Percentiles rank a stretch among this genome's conserved stretches.
Evolutionary conservation across 1,284 basidiomycete species (phyloP).

Genomic region (Trametes polyzona): DNA sequence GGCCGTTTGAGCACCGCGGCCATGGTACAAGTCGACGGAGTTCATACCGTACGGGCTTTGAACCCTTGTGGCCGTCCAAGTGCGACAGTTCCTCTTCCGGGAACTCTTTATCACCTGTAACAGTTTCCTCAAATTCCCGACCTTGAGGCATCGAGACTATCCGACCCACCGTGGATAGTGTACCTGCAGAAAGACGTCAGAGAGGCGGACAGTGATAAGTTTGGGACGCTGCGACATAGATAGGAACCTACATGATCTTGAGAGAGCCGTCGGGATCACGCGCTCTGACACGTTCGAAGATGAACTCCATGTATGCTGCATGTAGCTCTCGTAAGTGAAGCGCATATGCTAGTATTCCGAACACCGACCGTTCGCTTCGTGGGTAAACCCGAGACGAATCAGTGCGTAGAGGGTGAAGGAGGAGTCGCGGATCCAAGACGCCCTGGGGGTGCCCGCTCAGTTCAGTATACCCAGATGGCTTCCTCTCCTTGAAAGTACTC

Average conservation of each 20-base stretch:
- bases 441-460: conserved; percentile 42
- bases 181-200: conserved; percentile 46
- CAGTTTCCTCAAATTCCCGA: background rate
- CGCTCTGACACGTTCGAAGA: conserved; percentile 78
- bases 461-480: background rate
- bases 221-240: background rate
- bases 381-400: conserved; percentile 87
- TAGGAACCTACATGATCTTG: conserved; percentile 77
- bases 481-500: conserved; percentile 5
- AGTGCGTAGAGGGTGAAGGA: conserved; percentile 92
- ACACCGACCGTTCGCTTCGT: conserved; percentile 77
- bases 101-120: conserved; percentile 77
- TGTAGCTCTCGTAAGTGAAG: conserved; percentile 23
- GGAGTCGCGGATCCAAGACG: conserved; percentile 89
- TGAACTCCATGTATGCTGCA: conserved; percentile 87
- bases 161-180: conserved; percentile 83
- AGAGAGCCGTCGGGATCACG: conserved; percentile 88
- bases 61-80: conserved; percentile 85
- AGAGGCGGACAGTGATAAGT: background rate
- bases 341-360: background rate
- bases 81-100: conserved; percentile 85
- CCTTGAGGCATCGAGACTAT: conserved; percentile 13
- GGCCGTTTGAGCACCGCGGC: background rate
- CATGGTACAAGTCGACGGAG: too few relatives aligned
- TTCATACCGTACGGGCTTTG: conserved; percentile 68